Percentiles rank a stretch among this genome's conserved stretches.
phyloP scores from a whole-genome alignment of 2,329 filamentous ascomycete genomes.

The Ophiosphaerella narmari region DNA sequence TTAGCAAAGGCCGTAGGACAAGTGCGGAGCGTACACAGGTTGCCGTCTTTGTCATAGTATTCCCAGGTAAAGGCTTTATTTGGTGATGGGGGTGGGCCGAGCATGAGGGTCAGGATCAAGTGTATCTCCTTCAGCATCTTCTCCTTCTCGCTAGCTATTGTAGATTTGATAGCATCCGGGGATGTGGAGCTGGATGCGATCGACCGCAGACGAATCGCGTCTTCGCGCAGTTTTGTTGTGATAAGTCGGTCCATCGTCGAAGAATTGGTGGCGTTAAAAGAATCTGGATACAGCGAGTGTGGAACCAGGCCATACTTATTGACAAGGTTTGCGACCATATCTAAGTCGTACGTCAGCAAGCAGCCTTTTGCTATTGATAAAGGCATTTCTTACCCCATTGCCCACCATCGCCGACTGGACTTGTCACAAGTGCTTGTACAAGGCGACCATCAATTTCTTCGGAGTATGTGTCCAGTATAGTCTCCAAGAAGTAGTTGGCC shows the following conservation, averaged over 20 bases:
- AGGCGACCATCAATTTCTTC: slow-evolving; percentile 74
- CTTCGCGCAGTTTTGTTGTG: slow-evolving; percentile 85
- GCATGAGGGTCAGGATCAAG: slow-evolving; percentile 77
- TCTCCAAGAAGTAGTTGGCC: slow-evolving; percentile 85
- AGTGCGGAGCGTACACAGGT: slow-evolving; percentile 64
- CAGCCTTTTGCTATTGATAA: background rate
- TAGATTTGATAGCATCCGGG: slow-evolving; percentile 44
- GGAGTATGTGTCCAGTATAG: slow-evolving; percentile 73
- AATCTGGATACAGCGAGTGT: slow-evolving; percentile 79
- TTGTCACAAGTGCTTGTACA: slow-evolving; percentile 69
- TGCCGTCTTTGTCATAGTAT: slow-evolving; percentile 72
- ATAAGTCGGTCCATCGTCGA: slow-evolving; percentile 72
- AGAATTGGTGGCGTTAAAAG: slow-evolving; percentile 76
- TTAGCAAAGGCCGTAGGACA: slow-evolving; percentile 74
- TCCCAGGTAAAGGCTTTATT: slow-evolving; percentile 77
- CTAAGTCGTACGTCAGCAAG: slow-evolving; percentile 35
- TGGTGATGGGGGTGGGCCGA: slow-evolving; percentile 76
- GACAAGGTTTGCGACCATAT: slow-evolving; percentile 87
- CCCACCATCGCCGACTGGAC: slow-evolving; percentile 78
- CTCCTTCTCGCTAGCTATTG: slow-evolving; percentile 63
- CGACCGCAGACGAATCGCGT: slow-evolving; percentile 72
- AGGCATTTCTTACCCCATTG: slow-evolving; percentile 62
- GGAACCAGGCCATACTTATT: slow-evolving; percentile 88
- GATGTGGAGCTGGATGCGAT: slow-evolving; percentile 51
- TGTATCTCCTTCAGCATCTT: slow-evolving; percentile 81